These are phyloP conservation scores for Canna indica DNA, from an alignment of 176 grass and related monocot species.

Conservation along the genomic window DNA sequence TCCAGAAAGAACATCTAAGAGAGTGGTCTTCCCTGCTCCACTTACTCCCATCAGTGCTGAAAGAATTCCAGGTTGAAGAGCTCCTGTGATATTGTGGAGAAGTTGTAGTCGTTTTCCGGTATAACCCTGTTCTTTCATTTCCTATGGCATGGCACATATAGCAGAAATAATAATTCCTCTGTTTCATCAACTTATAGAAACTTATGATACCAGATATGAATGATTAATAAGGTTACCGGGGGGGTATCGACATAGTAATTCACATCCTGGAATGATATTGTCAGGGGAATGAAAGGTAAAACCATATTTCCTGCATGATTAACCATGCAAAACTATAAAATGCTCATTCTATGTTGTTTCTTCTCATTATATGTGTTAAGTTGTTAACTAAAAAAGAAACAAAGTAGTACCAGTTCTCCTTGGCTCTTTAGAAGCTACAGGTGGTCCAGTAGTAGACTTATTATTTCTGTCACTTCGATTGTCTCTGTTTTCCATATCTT, in stretches of 20 bases:
- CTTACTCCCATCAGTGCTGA: slow-evolving; percentile 21
- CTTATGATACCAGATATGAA: neutral
- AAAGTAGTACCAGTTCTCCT: slow-evolving; percentile 27
- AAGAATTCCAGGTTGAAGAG: slow-evolving; percentile 18
- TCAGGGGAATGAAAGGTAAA: slow-evolving; percentile 69
- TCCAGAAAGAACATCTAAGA: slow-evolving; percentile 19
- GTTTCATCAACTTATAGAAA: neutral
- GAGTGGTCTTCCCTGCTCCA: slow-evolving; percentile 22
- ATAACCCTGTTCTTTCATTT: slow-evolving; percentile 16
- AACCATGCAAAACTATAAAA: neutral
- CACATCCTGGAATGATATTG: slow-evolving; percentile 59
- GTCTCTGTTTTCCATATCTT: slow-evolving; percentile 14
- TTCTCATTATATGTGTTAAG: neutral
- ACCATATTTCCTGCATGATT: slow-evolving; percentile 19
- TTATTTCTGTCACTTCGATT: neutral
- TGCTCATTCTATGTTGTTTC: neutral
- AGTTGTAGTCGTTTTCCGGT: slow-evolving; percentile 5
- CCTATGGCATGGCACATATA: neutral
- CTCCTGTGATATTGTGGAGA: slow-evolving; percentile 17
- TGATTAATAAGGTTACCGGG: slow-evolving; percentile 28
- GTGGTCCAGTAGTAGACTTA: slow-evolving; percentile 14
- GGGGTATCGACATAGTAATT: slow-evolving; percentile 77
- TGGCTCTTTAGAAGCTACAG: neutral
- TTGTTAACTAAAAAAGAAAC: neutral
- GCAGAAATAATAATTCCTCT: neutral